Percentiles rank a stretch among this genome's conserved stretches.
Evolutionary conservation across 202 grass and related monocot species (phyloP).

Genomic region (Hordeum pubiflorum): DNA sequence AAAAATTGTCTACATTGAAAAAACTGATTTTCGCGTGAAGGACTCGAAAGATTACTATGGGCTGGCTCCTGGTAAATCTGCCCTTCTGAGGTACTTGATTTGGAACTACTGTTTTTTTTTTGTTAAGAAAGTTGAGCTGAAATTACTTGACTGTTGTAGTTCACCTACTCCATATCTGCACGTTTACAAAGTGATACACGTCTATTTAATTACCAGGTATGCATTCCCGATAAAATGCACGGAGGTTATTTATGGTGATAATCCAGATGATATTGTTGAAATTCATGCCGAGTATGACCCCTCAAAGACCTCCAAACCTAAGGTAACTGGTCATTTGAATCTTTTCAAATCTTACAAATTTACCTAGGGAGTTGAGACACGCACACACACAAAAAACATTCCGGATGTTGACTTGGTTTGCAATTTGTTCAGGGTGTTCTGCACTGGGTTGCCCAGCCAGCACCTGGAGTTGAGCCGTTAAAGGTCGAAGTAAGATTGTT

Average conservation of each 20-base stretch:
- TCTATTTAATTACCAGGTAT: slow-evolving; percentile 48
- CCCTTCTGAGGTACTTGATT: slow-evolving; percentile 62
- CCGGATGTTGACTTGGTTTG: not conserved
- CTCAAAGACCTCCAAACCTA: slow-evolving; percentile 64
- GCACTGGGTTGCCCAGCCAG: slow-evolving; percentile 81
- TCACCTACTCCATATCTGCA: not conserved
- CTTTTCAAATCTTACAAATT: not conserved
- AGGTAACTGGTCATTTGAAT: slow-evolving; percentile 39
- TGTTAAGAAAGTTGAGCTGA: slow-evolving; percentile 3
- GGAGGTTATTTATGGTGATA: slow-evolving; percentile 62
- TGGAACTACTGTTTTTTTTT: not conserved
- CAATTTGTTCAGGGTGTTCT: slow-evolving; percentile 64
- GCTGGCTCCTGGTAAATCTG: slow-evolving; percentile 86
- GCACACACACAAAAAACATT: not conserved
- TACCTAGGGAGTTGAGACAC: not conserved
- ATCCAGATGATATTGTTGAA: slow-evolving; percentile 51
- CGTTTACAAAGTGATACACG: not conserved
- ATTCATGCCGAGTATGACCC: slow-evolving; percentile 81
- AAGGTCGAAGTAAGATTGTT: slow-evolving; percentile 87
- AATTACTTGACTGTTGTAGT: not conserved
- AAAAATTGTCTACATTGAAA: slow-evolving; percentile 70
- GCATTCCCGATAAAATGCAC: slow-evolving; percentile 93
- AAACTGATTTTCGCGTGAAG: slow-evolving; percentile 82
- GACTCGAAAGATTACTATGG: slow-evolving; percentile 96
- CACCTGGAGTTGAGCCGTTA: slow-evolving; percentile 66